These are phyloP conservation scores for Aspergillus sclerotiicarbonarius DNA, from an alignment of 495 filamentous ascomycete genomes.

Conservation along the genomic window DNA sequence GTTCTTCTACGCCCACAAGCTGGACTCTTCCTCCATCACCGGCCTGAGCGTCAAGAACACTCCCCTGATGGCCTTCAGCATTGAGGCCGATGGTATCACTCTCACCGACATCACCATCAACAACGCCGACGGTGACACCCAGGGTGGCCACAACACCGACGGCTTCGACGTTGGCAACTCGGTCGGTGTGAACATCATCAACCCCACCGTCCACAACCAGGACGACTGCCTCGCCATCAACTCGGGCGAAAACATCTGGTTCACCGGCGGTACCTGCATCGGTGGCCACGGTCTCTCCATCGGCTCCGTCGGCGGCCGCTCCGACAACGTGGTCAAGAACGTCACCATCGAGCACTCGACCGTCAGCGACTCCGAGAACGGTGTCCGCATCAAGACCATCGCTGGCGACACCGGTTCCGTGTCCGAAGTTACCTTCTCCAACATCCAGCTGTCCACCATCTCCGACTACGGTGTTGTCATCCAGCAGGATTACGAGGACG, in stretches of 20 bases:
- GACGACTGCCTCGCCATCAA: conserved; percentile 68
- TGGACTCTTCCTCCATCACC: conserved; percentile 41
- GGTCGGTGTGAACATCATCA: conserved; percentile 50
- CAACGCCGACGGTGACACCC: conserved; percentile 54
- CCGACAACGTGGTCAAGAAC: conserved; percentile 56
- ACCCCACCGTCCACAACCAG: conserved; percentile 58
- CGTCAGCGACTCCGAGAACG: conserved; percentile 46
- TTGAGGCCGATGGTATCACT: conserved; percentile 50
- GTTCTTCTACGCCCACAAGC: conserved; percentile 47
- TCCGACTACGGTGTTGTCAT: conserved; percentile 63
- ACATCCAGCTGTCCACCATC: conserved; percentile 54
- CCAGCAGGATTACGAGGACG: conserved; percentile 68
- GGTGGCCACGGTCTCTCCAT: conserved; percentile 67
- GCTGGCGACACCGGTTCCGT: conserved; percentile 56
- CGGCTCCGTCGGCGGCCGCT: conserved; percentile 64
- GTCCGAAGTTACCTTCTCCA: conserved; percentile 56
- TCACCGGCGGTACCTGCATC: conserved; percentile 50
- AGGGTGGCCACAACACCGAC: conserved; percentile 61
- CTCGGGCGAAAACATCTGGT: conserved; percentile 57
- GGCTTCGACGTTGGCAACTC: conserved; percentile 61
- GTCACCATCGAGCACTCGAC: conserved; percentile 54
- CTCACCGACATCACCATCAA: conserved; percentile 58
- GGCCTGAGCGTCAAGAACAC: conserved; percentile 53
- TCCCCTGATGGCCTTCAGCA: conserved; percentile 61
- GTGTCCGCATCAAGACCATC: conserved; percentile 62